Evolutionary conservation across 768 basidiomycete species (phyloP), one percentile per base, ranked within the genome.

Genomic region (Hygrocybe coccinea): DNA sequence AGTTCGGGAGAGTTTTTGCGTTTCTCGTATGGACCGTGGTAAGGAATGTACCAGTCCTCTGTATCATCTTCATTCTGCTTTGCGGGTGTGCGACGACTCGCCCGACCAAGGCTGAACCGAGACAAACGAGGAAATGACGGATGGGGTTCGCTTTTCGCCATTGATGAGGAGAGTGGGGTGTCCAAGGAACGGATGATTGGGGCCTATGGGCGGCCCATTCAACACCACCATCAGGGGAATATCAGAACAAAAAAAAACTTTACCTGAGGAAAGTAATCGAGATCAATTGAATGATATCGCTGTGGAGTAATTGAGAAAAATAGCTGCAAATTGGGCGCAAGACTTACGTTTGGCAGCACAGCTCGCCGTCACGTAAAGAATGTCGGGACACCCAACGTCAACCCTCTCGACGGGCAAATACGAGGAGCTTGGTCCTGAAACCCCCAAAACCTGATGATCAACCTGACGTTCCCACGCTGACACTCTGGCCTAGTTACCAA

Each of bases 31-130:
- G 84, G 82, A 1, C 83, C 82, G 58, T 80, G 81, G 73, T 86
- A 84, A 0, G 84, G 83, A 47, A 81, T 81, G 67, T 83, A 84
- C 79, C 81, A 82, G 54, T 83, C 79, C 17, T 78, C 78, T 21
- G 77, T 71, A 12, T 64, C 52, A 14, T 62, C 56, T 10, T 54
- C 46, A 17, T 19, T 52, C 15, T 54, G 57, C 19, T 61, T 54
- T 10, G 24, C 24, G 25, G 53, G 21, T 39, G 34, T 29, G 41
- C 37, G 45, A 38, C 24, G 5, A 35, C 19, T n/a, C 35, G 49
- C 8, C 7, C 52, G 52, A 51, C 60, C 63, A 37, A 65, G 29
- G 29, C 73, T 73, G n/a, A 78, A 67, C 34, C 74, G 73, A 21
- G 76, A 65, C 34, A 77, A 69, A 11, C 79, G 63, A 44, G 75